Conservation (phyloP, 176 grass and related monocot genomes). For the Zoysia pacifica region DNA sequence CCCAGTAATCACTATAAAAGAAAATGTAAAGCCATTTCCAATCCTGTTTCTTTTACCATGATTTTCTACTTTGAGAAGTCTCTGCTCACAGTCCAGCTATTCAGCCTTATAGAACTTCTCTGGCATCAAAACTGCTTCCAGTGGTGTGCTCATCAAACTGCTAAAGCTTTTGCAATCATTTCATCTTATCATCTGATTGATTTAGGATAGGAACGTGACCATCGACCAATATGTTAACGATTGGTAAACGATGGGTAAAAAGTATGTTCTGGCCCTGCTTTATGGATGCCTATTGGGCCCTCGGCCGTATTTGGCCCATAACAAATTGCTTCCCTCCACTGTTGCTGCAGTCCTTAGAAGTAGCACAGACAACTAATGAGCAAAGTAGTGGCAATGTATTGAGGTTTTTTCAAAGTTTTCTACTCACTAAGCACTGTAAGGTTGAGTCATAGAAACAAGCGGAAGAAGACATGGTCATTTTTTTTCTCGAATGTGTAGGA, state of each 20-base stretch:
- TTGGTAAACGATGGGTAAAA: too few relatives aligned
- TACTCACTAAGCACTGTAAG: neutral
- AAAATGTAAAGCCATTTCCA: neutral
- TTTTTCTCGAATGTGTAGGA: too few relatives aligned
- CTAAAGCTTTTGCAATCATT: too few relatives aligned
- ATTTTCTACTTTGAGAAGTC: neutral
- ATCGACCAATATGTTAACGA: too few relatives aligned
- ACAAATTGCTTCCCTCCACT: neutral
- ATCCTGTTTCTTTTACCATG: neutral
- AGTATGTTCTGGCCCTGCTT: too few relatives aligned
- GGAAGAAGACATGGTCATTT: neutral
- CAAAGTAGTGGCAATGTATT: neutral
- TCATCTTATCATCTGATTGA: too few relatives aligned
- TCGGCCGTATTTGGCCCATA: too few relatives aligned
- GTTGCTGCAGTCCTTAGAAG: neutral
- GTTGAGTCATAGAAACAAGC: neutral
- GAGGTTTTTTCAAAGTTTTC: neutral
- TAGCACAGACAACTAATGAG: neutral
- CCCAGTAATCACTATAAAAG: neutral
- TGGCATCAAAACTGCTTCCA: too few relatives aligned
- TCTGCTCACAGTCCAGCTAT: neutral
- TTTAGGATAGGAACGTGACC: too few relatives aligned
- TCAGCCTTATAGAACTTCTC: neutral
- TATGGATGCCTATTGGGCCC: too few relatives aligned
- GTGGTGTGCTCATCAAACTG: too few relatives aligned